These are phyloP conservation scores for Epichloe sibirici DNA, from an alignment of 2,329 filamentous ascomycete genomes.

Conservation along the genomic window DNA sequence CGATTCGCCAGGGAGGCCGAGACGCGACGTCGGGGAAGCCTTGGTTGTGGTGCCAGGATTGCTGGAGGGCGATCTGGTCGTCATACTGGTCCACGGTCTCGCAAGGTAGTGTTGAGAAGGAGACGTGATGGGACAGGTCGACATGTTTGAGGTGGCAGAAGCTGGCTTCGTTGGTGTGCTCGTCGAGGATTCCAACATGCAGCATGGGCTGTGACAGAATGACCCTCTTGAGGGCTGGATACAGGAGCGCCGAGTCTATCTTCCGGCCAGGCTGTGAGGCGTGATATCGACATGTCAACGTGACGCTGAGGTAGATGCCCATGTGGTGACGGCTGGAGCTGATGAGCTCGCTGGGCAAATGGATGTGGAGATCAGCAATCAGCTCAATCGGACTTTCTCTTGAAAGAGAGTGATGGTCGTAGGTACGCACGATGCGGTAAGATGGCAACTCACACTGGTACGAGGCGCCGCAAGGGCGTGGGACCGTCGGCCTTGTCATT, in stretches of 20 bases:
- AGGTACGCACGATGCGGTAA: neutral
- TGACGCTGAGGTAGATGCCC: conserved; percentile 35
- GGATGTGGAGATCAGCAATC: conserved; percentile 3
- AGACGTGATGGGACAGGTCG: conserved; percentile 30
- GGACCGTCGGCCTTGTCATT: neutral
- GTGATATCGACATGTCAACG: conserved; percentile 32
- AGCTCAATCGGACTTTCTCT: neutral
- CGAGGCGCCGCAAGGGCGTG: neutral
- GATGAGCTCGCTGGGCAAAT: conserved; percentile 27
- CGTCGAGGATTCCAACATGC: conserved; percentile 33
- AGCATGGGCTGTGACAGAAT: conserved; percentile 33
- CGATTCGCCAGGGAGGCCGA: conserved; percentile 35
- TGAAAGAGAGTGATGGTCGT: no score
- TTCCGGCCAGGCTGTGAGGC: conserved; percentile 4
- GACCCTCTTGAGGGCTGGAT: conserved; percentile 27
- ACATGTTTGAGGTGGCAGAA: conserved; percentile 33
- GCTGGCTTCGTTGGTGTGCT: conserved; percentile 29
- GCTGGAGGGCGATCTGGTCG: conserved; percentile 16
- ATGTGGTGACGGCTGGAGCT: conserved; percentile 34
- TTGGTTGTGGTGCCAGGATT: conserved; percentile 28
- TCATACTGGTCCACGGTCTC: conserved; percentile 17
- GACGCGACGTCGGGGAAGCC: conserved; percentile 27
- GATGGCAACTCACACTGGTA: neutral
- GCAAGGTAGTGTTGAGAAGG: conserved; percentile 18
- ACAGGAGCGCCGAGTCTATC: conserved; percentile 14